Evolutionary conservation across 495 filamentous ascomycete species (phyloP), one percentile per base, ranked within the genome.

Genomic region (Aspergillus egyptiacus): DNA sequence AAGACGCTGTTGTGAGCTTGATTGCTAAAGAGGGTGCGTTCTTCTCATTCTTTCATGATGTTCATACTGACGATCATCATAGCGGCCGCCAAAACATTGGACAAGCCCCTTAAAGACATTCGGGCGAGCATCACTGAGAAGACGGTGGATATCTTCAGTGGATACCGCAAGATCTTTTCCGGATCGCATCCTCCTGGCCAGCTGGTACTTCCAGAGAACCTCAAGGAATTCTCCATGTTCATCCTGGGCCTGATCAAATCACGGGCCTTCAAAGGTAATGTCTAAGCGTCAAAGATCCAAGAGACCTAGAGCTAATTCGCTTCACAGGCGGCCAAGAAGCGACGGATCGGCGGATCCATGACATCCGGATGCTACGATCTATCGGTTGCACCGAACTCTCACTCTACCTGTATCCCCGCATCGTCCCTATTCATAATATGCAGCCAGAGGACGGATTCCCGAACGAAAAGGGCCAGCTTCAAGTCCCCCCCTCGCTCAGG

Each of bases 201-300:
- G 61, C 77, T 99, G 30, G 87, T 99, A 40, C 80, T 99, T 60
- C 93, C 93, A 0, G 94, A 99, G 65, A 86, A 91, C 37, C 75
- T 99, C 18, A 99, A 97, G 60, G 93, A 99, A 58, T 93, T 96
- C 60, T 82, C 83, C 43, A 95, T 99, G 91, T 97, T 90, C 66
- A 90, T 94, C 68, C 80, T 99, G n/a, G 83, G 85, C 44, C 67
- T 99, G 57, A 65, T 96, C 51, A 99, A 97, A 66, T 91, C 81
- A 20, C 81, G 93, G 44, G 89, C 91, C 24, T 89, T 97, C 74
- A 97, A 97, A 70, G 89, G 85, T 68, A 60, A 54, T 19, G 15
- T 22, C 42, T 27, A 37, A 22, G n/a, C 41, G 20, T 35, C 20
- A 6, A 6, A 13, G 9, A 3, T 11, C 5, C 7, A 35, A 14